Evolutionary conservation across 495 filamentous ascomycete genomes (phyloP).

Genomic region (Cairneyella variabilis): DNA sequence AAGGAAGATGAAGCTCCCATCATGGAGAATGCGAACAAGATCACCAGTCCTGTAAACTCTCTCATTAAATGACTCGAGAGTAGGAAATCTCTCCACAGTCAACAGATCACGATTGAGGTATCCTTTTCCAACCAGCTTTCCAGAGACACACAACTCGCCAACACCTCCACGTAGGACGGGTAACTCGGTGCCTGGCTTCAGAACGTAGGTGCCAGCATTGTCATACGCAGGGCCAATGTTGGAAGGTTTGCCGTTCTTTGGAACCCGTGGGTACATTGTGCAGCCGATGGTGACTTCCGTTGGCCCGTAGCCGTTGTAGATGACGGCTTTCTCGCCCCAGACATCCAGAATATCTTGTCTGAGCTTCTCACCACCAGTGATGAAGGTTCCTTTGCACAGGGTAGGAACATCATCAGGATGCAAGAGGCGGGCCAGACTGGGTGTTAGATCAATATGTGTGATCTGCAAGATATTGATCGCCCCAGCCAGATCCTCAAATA

Average conservation of each 20-base stretch:
- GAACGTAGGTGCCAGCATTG: constrained; percentile 77
- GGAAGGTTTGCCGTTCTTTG: constrained; percentile 63
- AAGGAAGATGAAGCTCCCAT: constrained; percentile 67
- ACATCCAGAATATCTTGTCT: constrained; percentile 68
- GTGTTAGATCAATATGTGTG: constrained; percentile 83
- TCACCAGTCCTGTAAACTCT: constrained; percentile 77
- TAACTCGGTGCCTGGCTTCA: constrained; percentile 61
- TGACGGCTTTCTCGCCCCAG: constrained; percentile 59
- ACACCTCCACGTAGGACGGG: constrained; percentile 74
- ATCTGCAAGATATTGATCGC: constrained; percentile 67
- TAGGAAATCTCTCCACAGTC: constrained; percentile 60
- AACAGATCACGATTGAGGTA: constrained; percentile 76
- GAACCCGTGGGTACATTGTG: constrained; percentile 72
- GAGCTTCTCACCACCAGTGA: constrained; percentile 69
- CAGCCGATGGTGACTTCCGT: constrained; percentile 90
- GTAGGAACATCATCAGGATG: constrained; percentile 65
- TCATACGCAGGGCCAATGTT: constrained; percentile 84
- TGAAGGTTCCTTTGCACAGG: constrained; percentile 67
- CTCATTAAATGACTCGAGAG: constrained; percentile 41
- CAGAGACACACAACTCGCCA: constrained; percentile 84
- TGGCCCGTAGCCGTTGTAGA: constrained; percentile 80
- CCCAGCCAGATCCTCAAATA: constrained; percentile 70
- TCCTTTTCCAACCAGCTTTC: constrained; percentile 80
- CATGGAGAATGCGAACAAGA: constrained; percentile 66
- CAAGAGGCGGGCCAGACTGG: constrained; percentile 58